Evolutionary conservation across 2,329 filamentous ascomycete species (phyloP), one percentile per base, ranked within the genome.

Genomic region (Hymenoscyphus repandus): DNA sequence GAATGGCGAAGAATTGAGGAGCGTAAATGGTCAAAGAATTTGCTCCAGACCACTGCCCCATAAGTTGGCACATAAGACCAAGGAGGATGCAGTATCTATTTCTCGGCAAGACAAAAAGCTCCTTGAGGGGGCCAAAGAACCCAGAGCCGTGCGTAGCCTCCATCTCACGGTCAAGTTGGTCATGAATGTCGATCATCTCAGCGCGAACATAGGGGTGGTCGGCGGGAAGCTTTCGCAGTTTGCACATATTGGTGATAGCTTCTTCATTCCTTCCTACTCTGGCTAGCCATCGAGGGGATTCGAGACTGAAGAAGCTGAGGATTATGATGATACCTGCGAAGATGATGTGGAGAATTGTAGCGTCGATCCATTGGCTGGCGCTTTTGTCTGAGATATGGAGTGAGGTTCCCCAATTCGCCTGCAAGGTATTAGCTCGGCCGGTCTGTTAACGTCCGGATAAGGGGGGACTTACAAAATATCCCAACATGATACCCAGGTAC

Each of bases 31-130:
- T 81, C 58, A 81, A 80, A 38, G 77, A 81, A 2, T 81, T 82
- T 1, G 85, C 84, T 1, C 85, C 85, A 1, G 77, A 81, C 84
- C 84, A 89, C 61, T 90, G 73, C 3, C 65, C 57, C 1, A 90
- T 73, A 41, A 87, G 83, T 64, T 88, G 84, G 66, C 80, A 86
- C 81, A 72, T 77, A 46, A 72, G 68, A 15, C 64, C 83, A 74
- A 87, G 75, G 65, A 85, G 85, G 2, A 90, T 71, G 3, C 86
- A 77, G 69, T 90, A 90, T 2, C 86, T 69, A 68, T 90, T 90
- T 62, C 77, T 78, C 27, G 78, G 80, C 50, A 67, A 66, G 10
- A 67, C 65, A 55, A 75, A 64, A 73, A 85, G 82, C 65, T 85
- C 82, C 61, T 74, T 79, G 58, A 80, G 73, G 18, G 56, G 61